Evolutionary conservation across 1,284 basidiomycete species (phyloP).

Genomic region (Wallemia hederae): DNA sequence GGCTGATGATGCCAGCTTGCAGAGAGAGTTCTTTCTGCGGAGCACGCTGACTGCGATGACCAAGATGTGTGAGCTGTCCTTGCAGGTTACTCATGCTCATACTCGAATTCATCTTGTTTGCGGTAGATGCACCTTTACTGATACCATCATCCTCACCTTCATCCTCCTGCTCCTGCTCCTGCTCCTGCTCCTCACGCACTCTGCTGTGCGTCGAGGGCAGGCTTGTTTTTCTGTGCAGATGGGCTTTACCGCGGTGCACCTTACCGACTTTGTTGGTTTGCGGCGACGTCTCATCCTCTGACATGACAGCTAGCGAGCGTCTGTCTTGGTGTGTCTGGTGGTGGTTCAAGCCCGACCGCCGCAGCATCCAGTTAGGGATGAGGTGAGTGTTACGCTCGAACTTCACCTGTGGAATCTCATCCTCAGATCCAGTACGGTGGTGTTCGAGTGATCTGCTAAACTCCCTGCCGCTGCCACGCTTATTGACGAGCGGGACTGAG

Average conservation of each 20-base stretch:
- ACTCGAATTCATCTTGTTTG: no score
- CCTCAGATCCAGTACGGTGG: background rate
- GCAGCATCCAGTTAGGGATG: slow-evolving; percentile 68
- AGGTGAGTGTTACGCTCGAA: slow-evolving; percentile 84
- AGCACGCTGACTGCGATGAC: no score
- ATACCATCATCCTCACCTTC: no score
- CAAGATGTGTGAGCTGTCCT: no score
- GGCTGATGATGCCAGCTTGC: background rate
- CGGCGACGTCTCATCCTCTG: background rate
- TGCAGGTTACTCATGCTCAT: no score
- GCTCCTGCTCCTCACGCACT: background rate
- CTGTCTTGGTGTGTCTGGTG: background rate
- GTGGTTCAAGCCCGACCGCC: background rate
- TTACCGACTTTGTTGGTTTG: no score
- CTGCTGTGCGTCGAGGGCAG: background rate
- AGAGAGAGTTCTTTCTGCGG: no score
- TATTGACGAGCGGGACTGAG: no score
- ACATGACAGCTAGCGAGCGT: background rate
- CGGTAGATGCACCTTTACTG: no score
- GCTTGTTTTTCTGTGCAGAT: background rate
- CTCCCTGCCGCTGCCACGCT: background rate
- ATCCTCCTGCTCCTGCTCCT: no score
- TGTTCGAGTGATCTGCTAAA: background rate
- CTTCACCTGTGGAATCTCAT: slow-evolving; percentile 29
- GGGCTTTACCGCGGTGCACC: background rate